Evolutionary conservation across 148 eudicot species (phyloP).

Genomic region (Vaccinium darrowii): DNA sequence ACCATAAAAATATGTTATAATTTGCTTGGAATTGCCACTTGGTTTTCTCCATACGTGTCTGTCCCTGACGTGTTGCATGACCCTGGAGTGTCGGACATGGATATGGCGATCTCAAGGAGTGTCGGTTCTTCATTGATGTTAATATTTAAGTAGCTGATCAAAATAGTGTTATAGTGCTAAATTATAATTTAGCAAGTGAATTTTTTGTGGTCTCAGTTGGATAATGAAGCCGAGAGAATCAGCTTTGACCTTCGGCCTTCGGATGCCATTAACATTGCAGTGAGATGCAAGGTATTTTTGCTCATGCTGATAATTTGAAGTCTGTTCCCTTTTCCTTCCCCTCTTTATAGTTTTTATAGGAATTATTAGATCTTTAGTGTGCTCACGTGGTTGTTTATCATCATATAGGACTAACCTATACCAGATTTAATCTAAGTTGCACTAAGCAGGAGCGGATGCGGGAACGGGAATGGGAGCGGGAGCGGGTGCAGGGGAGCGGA

Average conservation of each 20-base stretch:
- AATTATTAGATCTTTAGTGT: background rate
- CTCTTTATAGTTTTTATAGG: background rate
- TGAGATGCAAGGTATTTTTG: constrained; percentile 85
- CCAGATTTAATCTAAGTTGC: background rate
- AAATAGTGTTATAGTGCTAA: background rate
- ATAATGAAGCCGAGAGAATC: constrained; percentile 60
- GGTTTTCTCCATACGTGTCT: too few species aligned
- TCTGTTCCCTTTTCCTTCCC: background rate
- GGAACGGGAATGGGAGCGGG: too few species aligned
- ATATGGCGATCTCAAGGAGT: too few species aligned
- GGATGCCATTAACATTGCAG: constrained; percentile 96
- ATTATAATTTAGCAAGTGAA: background rate
- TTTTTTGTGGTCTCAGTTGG: constrained; percentile 44
- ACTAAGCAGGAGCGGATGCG: too few species aligned
- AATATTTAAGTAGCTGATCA: background rate
- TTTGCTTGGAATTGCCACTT: too few species aligned
- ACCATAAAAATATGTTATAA: too few species aligned
- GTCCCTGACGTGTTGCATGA: too few species aligned
- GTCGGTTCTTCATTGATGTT: background rate
- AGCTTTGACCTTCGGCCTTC: constrained; percentile 95
- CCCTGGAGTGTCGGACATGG: too few species aligned
- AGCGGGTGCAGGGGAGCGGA: too few species aligned
- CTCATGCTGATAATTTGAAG: background rate
- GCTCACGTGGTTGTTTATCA: background rate
- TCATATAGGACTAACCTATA: background rate